Percentiles rank a stretch among this genome's conserved stretches.
These are phyloP conservation scores for Psilocybe sp. DNA, from an alignment of 768 basidiomycete species.

Conservation along the genomic window DNA sequence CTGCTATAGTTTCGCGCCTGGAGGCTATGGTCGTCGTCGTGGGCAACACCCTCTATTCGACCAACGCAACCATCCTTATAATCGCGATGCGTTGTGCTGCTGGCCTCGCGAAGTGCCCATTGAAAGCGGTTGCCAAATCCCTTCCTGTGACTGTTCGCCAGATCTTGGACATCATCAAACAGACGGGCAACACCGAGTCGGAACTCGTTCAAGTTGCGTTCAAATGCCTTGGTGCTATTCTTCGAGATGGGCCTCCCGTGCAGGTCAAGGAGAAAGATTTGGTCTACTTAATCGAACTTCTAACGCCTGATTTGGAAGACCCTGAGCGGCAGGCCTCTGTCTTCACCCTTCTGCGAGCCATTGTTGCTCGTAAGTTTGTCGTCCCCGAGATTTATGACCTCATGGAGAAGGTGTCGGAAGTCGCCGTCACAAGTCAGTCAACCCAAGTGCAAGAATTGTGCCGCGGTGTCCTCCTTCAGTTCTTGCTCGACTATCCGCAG, in stretches of 20 bases:
- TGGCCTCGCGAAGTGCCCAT: conserved; percentile 78
- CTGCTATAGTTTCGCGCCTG: conserved; percentile 72
- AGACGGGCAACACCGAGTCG: conserved; percentile 83
- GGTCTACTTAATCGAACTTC: conserved; percentile 78
- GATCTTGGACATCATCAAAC: conserved; percentile 78
- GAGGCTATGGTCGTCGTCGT: conserved; percentile 85
- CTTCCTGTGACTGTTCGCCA: conserved; percentile 83
- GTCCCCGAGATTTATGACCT: conserved; percentile 96
- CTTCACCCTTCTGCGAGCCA: conserved; percentile 86
- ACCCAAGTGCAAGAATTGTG: conserved; percentile 88
- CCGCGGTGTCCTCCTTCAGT: conserved; percentile 85
- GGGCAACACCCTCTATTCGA: conserved; percentile 91
- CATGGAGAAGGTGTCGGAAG: conserved; percentile 89
- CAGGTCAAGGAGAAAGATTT: conserved; percentile 89
- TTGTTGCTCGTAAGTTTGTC: conserved; percentile 87
- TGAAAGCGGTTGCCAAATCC: conserved; percentile 70
- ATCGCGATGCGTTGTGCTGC: conserved; percentile 79
- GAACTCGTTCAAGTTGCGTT: conserved; percentile 88
- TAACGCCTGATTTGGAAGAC: conserved; percentile 90
- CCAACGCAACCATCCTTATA: conserved; percentile 67
- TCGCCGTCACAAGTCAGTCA: conserved; percentile 93
- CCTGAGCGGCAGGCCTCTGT: conserved; percentile 79
- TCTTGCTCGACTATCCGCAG: conserved; percentile 96
- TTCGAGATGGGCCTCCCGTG: conserved; percentile 85
- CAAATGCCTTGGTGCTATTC: conserved; percentile 78